These are phyloP conservation scores for Danielozyma ontarioensis DNA, from an alignment of 805 yeast genomes.

Conservation along the genomic window DNA sequence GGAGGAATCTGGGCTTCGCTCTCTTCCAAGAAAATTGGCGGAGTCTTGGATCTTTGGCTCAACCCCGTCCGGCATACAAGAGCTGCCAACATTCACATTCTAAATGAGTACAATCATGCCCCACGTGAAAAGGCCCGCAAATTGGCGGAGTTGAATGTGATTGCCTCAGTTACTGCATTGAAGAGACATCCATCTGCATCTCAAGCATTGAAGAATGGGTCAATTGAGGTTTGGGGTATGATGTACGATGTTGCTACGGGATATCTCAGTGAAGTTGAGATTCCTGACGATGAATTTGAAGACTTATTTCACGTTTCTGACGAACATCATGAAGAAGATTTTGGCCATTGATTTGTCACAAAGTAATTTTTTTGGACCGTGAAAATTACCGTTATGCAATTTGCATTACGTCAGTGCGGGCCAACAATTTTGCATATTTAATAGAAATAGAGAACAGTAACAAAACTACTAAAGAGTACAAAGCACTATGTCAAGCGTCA, in stretches of 20 bases:
- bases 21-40: slow-evolving; percentile 58
- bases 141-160: slow-evolving; percentile 72
- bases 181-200: slow-evolving; percentile 62
- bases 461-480: too few relatives aligned
- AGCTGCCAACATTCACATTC: slow-evolving; percentile 48
- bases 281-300: slow-evolving; percentile 37
- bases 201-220: slow-evolving; percentile 55
- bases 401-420: too few relatives aligned
- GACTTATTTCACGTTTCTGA: slow-evolving; percentile 38
- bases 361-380: too few relatives aligned
- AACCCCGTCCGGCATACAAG: slow-evolving; percentile 63
- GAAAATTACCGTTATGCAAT: too few relatives aligned
- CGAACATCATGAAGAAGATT: slow-evolving; percentile 16
- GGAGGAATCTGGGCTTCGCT: slow-evolving; percentile 87
- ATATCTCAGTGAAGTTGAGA: slow-evolving; percentile 38
- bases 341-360: slow-evolving; percentile 1
- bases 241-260: slow-evolving; percentile 83
- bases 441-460: too few relatives aligned
- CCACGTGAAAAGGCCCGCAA: slow-evolving; percentile 51
- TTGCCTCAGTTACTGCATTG: slow-evolving; percentile 65
- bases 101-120: slow-evolving; percentile 44
- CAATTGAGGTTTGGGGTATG: slow-evolving; percentile 75
- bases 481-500: too few relatives aligned
- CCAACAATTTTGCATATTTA: too few relatives aligned
- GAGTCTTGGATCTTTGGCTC: slow-evolving; percentile 69